Conservation (phyloP, 306 rosid species). For the Acacia acuminata region DNA sequence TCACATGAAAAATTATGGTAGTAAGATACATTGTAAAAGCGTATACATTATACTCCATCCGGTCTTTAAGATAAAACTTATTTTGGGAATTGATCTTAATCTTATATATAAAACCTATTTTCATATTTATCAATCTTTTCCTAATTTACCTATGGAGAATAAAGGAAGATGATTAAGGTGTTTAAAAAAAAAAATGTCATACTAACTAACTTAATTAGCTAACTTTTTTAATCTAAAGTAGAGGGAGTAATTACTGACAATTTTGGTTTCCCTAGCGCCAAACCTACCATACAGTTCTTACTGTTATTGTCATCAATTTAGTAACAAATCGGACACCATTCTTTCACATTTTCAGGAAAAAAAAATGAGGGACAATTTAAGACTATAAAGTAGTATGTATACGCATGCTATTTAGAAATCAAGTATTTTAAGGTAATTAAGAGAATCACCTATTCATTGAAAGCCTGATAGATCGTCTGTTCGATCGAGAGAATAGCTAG, state of each 20-base stretch:
- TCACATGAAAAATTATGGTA: not conserved
- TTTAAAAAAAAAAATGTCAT: no score
- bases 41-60: not conserved
- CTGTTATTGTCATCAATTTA: not conserved
- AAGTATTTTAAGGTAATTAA: not conserved
- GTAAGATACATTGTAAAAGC: not conserved
- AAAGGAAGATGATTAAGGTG: no score
- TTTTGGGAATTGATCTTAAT: no score
- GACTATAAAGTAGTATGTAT: not conserved
- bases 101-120: no score
- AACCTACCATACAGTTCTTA: not conserved
- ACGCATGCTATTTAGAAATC: not conserved
- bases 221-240: no score
- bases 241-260: no score
- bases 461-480: no score
- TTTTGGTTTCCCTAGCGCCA: not conserved
- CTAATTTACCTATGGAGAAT: no score
- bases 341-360: not conserved
- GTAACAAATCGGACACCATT: not conserved
- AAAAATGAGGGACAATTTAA: not conserved
- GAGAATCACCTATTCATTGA: no score
- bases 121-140: no score
- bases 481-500: not conserved
- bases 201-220: no score
- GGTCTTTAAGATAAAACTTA: no score